Evolutionary conservation across 2,329 filamentous ascomycete genomes (phyloP).

Genomic region (Sclerotinia glacialis): DNA sequence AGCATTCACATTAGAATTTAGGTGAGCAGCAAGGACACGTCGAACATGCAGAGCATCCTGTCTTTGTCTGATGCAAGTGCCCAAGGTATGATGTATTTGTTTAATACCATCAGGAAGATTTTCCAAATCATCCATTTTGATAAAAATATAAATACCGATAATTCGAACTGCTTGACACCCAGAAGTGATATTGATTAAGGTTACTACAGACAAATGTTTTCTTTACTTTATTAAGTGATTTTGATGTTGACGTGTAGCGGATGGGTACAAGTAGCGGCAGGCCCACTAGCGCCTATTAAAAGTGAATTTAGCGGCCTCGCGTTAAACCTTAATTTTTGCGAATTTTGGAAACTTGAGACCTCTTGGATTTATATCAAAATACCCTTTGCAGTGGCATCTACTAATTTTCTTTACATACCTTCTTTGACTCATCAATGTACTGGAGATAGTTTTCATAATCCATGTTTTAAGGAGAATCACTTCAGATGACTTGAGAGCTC

Average conservation of each 20-base stretch:
- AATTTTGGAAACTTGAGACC: slow-evolving; percentile 20
- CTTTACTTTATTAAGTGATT: not conserved
- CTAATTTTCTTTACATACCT: slow-evolving; percentile 13
- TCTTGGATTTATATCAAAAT: slow-evolving; percentile 10
- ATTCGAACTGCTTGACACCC: not conserved
- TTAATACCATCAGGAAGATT: slow-evolving; percentile 41
- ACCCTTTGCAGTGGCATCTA: not conserved
- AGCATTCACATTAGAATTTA: slow-evolving; percentile 46
- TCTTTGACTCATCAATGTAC: slow-evolving; percentile 2
- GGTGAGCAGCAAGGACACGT: slow-evolving; percentile 52
- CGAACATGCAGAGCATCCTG: slow-evolving; percentile 57
- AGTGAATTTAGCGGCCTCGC: slow-evolving; percentile 19
- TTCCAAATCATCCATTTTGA: slow-evolving; percentile 29
- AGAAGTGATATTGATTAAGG: not conserved
- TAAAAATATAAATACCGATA: not conserved
- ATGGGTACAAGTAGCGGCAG: not conserved
- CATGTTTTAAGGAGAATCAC: slow-evolving; percentile 18
- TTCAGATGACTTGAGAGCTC: slow-evolving; percentile 22
- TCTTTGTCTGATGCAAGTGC: slow-evolving; percentile 54
- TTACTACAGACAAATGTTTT: slow-evolving; percentile 5
- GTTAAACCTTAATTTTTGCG: slow-evolving; percentile 24
- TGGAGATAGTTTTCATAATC: slow-evolving; percentile 8
- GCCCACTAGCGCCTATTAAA: slow-evolving; percentile 8
- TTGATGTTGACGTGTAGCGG: not conserved
- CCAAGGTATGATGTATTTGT: slow-evolving; percentile 46